A percentile compares a stretch with the other conserved stretches of the same genome.
phyloP scores from a whole-genome alignment of 78 protist species.

The Pigoraptor vietnamica region DNA sequence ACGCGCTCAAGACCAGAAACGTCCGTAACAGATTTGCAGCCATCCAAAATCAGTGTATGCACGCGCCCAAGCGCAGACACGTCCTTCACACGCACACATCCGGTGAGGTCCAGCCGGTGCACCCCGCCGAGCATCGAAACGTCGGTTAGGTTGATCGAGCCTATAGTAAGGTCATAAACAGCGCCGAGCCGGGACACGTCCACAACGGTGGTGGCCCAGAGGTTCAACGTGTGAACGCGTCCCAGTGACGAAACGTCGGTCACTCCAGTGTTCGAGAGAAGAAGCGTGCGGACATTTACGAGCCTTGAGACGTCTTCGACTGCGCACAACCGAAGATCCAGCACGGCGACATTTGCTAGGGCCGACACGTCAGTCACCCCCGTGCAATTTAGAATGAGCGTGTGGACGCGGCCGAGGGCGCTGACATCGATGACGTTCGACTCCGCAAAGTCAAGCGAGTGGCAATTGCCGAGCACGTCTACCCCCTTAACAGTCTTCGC shows the following conservation, averaged over 20 bases:
- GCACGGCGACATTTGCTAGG: not conserved
- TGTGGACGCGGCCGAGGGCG: not conserved
- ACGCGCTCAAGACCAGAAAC: too few relatives aligned
- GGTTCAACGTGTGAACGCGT: not conserved
- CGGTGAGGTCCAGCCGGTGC: not conserved
- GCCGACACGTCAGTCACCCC: not conserved
- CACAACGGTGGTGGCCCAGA: not conserved
- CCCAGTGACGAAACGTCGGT: not conserved
- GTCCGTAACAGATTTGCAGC: too few relatives aligned
- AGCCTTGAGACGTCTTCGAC: too few relatives aligned
- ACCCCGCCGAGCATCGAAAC: not conserved
- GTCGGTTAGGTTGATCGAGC: too few relatives aligned
- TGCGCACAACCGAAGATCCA: too few relatives aligned
- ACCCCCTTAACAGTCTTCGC: too few relatives aligned
- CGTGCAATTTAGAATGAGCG: not conserved
- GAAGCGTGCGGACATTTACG: too few relatives aligned
- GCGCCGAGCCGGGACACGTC: not conserved
- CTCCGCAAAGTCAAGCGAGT: too few relatives aligned
- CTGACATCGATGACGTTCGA: not conserved
- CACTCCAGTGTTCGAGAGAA: too few relatives aligned
- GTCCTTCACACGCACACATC: not conserved
- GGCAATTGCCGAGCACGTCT: too few relatives aligned
- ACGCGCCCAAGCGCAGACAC: not conserved
- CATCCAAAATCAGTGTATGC: not conserved
- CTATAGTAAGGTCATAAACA: too few relatives aligned